Conservation (phyloP, 352 stramenopile genomes). For the Phytopythium aichiense region DNA sequence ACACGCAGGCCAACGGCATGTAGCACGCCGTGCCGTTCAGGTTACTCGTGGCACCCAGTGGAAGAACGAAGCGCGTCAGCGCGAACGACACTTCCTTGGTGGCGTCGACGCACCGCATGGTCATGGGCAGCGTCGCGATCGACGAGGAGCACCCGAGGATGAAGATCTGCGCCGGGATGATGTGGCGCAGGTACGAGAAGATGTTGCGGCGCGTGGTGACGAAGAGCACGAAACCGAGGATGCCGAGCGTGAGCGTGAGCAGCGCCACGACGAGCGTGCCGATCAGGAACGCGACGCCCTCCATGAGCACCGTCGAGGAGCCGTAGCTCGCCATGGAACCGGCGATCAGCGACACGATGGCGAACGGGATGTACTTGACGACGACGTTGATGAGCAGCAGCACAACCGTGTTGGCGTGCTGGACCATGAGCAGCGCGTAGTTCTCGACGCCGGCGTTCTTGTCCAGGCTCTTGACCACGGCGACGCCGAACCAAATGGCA, state of each 20-base stretch:
- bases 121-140: conserved; percentile 75
- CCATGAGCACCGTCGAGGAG: conserved; percentile 33
- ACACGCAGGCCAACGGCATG: conserved; percentile 69
- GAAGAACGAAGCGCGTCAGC: conserved; percentile 60
- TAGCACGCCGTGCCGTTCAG: conserved; percentile 73
- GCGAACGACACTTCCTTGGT: conserved; percentile 58
- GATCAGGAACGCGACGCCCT: conserved; percentile 50
- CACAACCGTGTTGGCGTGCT: conserved; percentile 60
- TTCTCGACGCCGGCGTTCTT: conserved; percentile 43
- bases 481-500: conserved; percentile 59
- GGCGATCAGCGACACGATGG: conserved; percentile 71
- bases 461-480: conserved; percentile 58
- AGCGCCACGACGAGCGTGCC: conserved; percentile 42
- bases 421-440: conserved; percentile 64
- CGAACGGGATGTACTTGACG: conserved; percentile 57
- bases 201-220: conserved; percentile 56
- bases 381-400: conserved; percentile 73
- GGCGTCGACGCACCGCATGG: conserved; percentile 66
- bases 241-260: conserved; percentile 37
- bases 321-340: conserved; percentile 55
- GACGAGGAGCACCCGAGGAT: conserved; percentile 77
- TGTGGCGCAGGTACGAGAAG: conserved; percentile 61
- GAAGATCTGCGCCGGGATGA: conserved; percentile 73
- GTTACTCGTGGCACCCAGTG: conserved; percentile 65
- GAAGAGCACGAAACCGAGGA: conserved; percentile 53